Conservation (phyloP, 83 land plant genomes). For the Diphasiastrum complanatum region DNA sequence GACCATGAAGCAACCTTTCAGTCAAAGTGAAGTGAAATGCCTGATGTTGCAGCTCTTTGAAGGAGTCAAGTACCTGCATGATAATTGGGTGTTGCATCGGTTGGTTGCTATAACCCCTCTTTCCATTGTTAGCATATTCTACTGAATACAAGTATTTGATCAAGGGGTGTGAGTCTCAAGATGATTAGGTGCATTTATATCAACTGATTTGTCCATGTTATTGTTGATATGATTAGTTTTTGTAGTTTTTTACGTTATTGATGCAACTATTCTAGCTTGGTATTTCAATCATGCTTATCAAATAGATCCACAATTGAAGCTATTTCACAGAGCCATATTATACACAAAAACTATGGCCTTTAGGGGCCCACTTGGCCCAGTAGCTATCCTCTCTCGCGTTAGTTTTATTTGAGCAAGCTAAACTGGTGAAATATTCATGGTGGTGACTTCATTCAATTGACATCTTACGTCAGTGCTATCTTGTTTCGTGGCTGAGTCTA, state of each 20-base stretch:
- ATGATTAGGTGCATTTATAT: neutral
- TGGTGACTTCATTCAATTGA: no score
- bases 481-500: no score
- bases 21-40: conserved; percentile 94
- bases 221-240: neutral
- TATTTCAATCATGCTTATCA: no score
- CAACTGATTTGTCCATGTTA: neutral
- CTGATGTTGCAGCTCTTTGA: conserved; percentile 86
- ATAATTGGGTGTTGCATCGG: conserved; percentile 95
- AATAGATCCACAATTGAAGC: no score
- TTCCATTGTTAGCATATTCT: neutral
- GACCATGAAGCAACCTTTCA: conserved; percentile 75
- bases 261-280: no score
- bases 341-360: no score
- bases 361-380: no score
- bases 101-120: conserved; percentile 1
- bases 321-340: no score
- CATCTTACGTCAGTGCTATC: no score
- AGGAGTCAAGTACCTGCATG: conserved; percentile 88
- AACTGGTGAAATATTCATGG: no score
- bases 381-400: no score
- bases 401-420: no score
- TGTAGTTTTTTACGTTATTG: neutral
- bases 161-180: neutral
- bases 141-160: neutral